Base-by-base conservation (phyloP, 2,329 filamentous ascomycete genomes). In the Neonectria hederae region DNA sequence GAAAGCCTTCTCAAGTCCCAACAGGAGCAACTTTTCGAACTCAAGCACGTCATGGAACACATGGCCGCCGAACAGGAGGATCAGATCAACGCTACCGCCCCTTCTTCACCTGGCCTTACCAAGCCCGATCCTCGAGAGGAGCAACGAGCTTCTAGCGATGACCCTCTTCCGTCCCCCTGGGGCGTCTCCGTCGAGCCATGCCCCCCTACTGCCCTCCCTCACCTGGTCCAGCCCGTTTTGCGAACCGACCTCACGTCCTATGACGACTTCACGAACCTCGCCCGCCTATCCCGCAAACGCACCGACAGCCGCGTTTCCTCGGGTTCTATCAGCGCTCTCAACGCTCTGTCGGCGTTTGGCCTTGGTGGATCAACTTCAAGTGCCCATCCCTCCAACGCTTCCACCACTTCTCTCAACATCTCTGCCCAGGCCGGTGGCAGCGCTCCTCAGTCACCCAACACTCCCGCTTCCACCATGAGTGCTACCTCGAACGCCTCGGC, bases 31-130 rank as follows among this genome's bases (percentile, higher is more conserved):
- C 84, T 99, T 3, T 86, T 91, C 2, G 92, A 98, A 78, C 87
- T 99, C 67, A 99, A 99, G 80, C 84, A 87, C 21, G 93, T 97
- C 67, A 93, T 99, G 89, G 94, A 97, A 79, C 90, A 91, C 72
- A 92, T 97, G 89, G 87, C 85, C 24, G 84, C 87, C 13, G 89
- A 93, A 70, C 86, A 85, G 65, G 92, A 96, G 69, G 92, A 97
- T 70, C 85, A 87, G 69, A 89, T 85, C 48, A 87, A 87, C 61
- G 86, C 89, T n/a, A 92, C 92, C 10, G 87, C 92, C 9, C 94
- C 94, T 2, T 93, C 93, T 0, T 97, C 95, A 1, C 94, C 95
- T 1, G 90, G 89, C 9, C 83, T 91, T 54, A 88, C 87, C 75
- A 91, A 88, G 69, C 88, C 91, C 62, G 93, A 97, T 59, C 73